These are phyloP conservation scores for Diplodia seriata DNA, from an alignment of 2,329 filamentous ascomycete species.

Conservation along the genomic window DNA sequence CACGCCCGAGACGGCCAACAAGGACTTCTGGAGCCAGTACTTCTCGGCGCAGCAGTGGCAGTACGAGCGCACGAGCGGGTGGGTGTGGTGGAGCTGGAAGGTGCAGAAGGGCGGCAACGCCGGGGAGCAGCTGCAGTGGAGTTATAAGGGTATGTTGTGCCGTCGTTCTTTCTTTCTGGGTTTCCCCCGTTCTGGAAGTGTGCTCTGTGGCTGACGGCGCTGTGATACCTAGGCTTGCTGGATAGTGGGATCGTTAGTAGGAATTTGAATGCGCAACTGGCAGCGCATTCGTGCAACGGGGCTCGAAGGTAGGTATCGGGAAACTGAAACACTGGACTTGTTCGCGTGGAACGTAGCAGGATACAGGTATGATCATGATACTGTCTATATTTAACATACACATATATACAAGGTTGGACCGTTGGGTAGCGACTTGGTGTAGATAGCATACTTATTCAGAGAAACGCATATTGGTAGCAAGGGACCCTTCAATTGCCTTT, in stretches of 20 bases:
- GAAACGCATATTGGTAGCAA: too few relatives aligned
- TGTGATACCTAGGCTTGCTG: slow-evolving; percentile 33
- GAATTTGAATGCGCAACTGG: slow-evolving; percentile 32
- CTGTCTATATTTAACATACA: neutral
- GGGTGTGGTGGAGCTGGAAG: slow-evolving; percentile 70
- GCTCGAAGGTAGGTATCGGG: neutral
- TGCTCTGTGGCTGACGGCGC: neutral
- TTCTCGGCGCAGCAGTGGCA: slow-evolving; percentile 63
- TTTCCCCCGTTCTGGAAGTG: neutral
- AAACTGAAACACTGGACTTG: neutral
- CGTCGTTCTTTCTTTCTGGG: slow-evolving; percentile 40
- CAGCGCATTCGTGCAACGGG: slow-evolving; percentile 6
- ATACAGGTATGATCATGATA: neutral
- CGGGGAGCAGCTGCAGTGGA: slow-evolving; percentile 49
- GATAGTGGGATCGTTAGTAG: slow-evolving; percentile 38
- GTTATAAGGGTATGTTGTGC: slow-evolving; percentile 54
- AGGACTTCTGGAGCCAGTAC: slow-evolving; percentile 62
- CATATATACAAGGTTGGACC: neutral
- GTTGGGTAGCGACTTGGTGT: neutral
- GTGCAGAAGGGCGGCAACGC: slow-evolving; percentile 31
- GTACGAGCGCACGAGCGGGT: slow-evolving; percentile 63
- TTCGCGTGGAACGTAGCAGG: neutral
- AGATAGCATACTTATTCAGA: neutral
- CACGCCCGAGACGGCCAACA: slow-evolving; percentile 28
- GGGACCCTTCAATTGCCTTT: too few relatives aligned